Percentiles rank a stretch among this genome's conserved stretches.
phyloP scores from a whole-genome alignment of 805 yeast genomes.

The Wickerhamiella sergipiensis region DNA sequence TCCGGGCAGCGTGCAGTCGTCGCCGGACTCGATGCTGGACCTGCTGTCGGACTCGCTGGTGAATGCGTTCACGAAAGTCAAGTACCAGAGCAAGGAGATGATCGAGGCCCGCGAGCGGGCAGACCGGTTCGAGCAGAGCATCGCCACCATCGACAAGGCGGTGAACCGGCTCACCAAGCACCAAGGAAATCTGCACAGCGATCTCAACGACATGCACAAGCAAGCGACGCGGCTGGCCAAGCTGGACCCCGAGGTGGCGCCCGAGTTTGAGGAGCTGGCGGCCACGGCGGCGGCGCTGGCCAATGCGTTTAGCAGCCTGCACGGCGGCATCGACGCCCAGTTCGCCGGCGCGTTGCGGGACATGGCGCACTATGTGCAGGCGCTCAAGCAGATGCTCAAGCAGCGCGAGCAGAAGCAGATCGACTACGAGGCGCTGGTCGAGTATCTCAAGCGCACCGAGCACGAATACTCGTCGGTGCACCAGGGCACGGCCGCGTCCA shows the following conservation, averaged over 20 bases:
- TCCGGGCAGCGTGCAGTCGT: not conserved
- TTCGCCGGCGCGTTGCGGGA: constrained; percentile 76
- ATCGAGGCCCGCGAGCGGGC: constrained; percentile 70
- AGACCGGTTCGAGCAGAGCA: constrained; percentile 72
- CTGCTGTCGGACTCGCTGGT: constrained; percentile 80
- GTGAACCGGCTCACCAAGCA: constrained; percentile 59
- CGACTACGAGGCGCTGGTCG: constrained; percentile 76
- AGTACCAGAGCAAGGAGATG: constrained; percentile 55
- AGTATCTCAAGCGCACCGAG: constrained; percentile 59
- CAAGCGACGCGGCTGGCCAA: constrained; percentile 58
- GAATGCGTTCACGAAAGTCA: constrained; percentile 80
- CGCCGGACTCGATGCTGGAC: constrained; percentile 30
- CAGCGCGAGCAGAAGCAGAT: constrained; percentile 82
- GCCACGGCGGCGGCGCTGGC: constrained; percentile 34
- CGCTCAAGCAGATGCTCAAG: constrained; percentile 56
- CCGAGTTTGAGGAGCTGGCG: constrained; percentile 32
- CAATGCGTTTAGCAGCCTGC: constrained; percentile 31
- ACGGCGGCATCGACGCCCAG: constrained; percentile 53
- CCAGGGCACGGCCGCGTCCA: constrained; percentile 27
- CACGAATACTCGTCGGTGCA: constrained; percentile 45
- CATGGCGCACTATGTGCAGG: constrained; percentile 63
- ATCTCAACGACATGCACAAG: constrained; percentile 53
- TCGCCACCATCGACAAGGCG: constrained; percentile 63
- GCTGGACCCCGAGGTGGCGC: constrained; percentile 33
- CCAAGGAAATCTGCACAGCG: constrained; percentile 58